These are phyloP conservation scores for Mucuna pruriens DNA, from an alignment of 306 rosid species.

Conservation along the genomic window DNA sequence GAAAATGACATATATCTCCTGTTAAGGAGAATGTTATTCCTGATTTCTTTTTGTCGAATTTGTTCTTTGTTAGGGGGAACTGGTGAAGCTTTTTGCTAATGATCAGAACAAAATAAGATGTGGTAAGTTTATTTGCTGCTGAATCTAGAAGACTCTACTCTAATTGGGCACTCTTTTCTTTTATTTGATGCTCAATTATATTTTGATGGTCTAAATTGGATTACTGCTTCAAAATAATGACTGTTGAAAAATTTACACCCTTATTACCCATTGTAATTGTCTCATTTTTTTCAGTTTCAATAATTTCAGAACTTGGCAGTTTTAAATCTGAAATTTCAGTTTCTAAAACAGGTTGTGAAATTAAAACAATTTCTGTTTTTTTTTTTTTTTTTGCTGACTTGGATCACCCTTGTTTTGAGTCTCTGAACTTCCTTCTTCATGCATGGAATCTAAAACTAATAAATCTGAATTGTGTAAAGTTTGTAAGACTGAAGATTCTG, in stretches of 20 bases:
- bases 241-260: not conserved
- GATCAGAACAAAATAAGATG: constrained; percentile 91
- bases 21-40: constrained; percentile 1
- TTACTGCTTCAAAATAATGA: not conserved
- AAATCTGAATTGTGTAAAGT: too few relatives aligned
- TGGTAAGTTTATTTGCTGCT: constrained; percentile 60
- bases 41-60: constrained; percentile 15
- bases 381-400: too few relatives aligned
- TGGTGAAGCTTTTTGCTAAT: constrained; percentile 89
- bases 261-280: too few relatives aligned
- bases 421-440: too few relatives aligned
- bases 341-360: too few relatives aligned
- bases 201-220: not conserved
- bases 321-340: too few relatives aligned
- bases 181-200: not conserved
- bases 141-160: constrained; percentile 14
- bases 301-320: too few relatives aligned
- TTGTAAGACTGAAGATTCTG: too few relatives aligned
- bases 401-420: too few relatives aligned
- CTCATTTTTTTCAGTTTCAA: too few relatives aligned
- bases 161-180: not conserved
- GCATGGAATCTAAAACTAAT: too few relatives aligned
- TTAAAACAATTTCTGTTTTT: too few relatives aligned
- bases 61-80: constrained; percentile 76
- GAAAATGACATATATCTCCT: not conserved